Base-by-base conservation (phyloP, 495 filamentous ascomycete genomes). In the Neurospora sp. region DNA sequence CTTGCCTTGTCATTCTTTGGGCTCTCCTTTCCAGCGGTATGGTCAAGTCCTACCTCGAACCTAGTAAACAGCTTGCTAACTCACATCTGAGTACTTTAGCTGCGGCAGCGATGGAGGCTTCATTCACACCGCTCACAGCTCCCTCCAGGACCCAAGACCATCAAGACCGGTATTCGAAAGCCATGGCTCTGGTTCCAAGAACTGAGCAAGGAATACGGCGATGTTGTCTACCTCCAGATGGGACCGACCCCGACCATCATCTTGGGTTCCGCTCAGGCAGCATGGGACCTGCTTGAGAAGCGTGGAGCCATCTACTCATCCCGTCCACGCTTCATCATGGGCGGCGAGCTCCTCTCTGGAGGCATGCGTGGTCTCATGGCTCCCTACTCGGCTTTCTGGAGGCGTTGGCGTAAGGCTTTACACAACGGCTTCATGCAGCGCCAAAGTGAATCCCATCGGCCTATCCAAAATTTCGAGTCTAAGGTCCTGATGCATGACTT, bases 151-250 rank as follows among this genome's bases (percentile, higher is more conserved):
- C 80, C 81, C 9, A 78, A 77, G 39, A 72, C 70, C 2, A 75
- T 82, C 71, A 82, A 81, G 42, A 80, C 79, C 4, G 80, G 80
- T 42, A 62, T 79, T n/a, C 41, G 71, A 14, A 85, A 88, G 70
- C 87, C 87, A 27, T 92, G 90, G 90, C 77, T 87, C 20, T 86
- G 87, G 77, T 90, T 91, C 79, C 78, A 86, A 72, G 79, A 88
- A 75, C 86, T 88, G 79, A 83, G 84, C 42, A 79, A 85, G 70
- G 76, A 78, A 59, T 87, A 89, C 75, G 88, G 88, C 31, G 86
- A 87, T 39, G 88, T 90, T 5, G 87, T 89, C 73, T 90, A 89
- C 6, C 82, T 92, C 10, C 90, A 89, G 85, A 84, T 89, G 71
- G 90, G 90, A 0, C 84, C 88, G 6, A 84, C 85, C 23, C 88